These are phyloP conservation scores for Auxenochlorella pyrenoidosa DNA, from an alignment of 139 green algal species.

Conservation along the genomic window DNA sequence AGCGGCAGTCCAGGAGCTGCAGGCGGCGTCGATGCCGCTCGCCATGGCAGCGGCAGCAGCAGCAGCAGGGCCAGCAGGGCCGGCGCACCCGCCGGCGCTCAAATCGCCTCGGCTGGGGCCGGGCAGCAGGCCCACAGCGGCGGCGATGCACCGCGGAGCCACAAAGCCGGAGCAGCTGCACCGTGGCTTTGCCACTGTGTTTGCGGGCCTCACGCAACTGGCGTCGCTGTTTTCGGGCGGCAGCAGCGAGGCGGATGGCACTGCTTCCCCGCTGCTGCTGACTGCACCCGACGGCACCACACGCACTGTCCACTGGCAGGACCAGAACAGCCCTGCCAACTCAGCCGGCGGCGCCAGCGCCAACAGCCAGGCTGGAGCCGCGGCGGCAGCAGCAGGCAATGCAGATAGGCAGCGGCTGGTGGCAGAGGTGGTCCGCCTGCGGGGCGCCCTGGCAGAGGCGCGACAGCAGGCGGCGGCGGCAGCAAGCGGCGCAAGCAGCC, in stretches of 20 bases:
- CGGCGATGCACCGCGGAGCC: neutral
- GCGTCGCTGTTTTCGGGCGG: slow-evolving; percentile 1
- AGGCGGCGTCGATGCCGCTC: slow-evolving; percentile 22
- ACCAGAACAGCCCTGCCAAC: slow-evolving; percentile 18
- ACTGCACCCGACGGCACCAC: slow-evolving; percentile 26
- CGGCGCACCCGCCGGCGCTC: neutral
- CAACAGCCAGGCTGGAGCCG: neutral
- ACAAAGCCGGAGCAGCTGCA: slow-evolving; percentile 13
- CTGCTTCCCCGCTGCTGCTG: slow-evolving; percentile 14
- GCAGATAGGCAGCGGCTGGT: slow-evolving; percentile 8
- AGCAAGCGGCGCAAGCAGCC: neutral
- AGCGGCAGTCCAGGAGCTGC: slow-evolving; percentile 16
- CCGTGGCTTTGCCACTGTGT: neutral
- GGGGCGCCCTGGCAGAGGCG: neutral
- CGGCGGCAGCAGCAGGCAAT: neutral
- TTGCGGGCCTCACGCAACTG: slow-evolving; percentile 24
- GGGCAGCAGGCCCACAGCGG: too few species aligned
- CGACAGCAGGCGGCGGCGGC: slow-evolving; percentile 11
- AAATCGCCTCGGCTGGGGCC: neutral
- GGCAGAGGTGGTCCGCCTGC: slow-evolving; percentile 26
- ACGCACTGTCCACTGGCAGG: slow-evolving; percentile 16
- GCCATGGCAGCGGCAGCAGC: slow-evolving; percentile 12
- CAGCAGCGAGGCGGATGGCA: neutral
- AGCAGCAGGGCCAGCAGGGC: neutral
- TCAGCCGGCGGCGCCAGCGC: neutral